Conservation (phyloP, 371 early-diverging fungal genomes). For the Phascolomyces articulosus region DNA sequence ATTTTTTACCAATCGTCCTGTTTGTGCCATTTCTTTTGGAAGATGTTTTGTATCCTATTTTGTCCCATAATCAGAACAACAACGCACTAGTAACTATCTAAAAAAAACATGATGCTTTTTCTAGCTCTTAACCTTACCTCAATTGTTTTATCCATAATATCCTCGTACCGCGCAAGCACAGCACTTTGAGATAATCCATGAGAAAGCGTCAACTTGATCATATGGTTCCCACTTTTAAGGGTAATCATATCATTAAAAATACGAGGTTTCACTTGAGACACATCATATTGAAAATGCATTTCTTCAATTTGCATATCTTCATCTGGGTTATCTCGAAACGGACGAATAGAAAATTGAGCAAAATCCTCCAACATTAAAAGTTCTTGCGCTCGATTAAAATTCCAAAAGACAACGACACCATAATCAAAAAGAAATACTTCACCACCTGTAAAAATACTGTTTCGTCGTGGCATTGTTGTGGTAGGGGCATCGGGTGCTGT, state of each 20-base stretch:
- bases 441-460: constrained; percentile 59
- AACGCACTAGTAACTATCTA: constrained; percentile 8
- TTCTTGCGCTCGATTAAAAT: constrained; percentile 89
- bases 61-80: no score
- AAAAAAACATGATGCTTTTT: no score
- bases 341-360: constrained; percentile 48
- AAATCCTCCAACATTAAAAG: constrained; percentile 74
- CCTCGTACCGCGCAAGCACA: constrained; percentile 73
- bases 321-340: constrained; percentile 51
- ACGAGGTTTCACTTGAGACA: constrained; percentile 51
- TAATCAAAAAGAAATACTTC: constrained; percentile 91
- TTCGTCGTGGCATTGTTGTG: constrained; percentile 8
- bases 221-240: constrained; percentile 72
- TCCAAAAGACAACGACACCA: constrained; percentile 96
- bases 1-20: constrained; percentile 48
- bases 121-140: constrained; percentile 30
- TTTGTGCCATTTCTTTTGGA: constrained; percentile 55
- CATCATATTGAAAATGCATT: constrained; percentile 89
- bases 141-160: constrained; percentile 70
- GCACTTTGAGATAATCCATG: constrained; percentile 72
- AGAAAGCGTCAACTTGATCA: constrained; percentile 79
- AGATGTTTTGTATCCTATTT: constrained; percentile 50
- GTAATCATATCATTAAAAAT: constrained; percentile 80
- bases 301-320: constrained; percentile 90
- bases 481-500: not conserved